Evolutionary conservation across 2,329 filamentous ascomycete genomes (phyloP), one percentile per base, ranked within the genome.

Genomic region (Aspergillus ibericus): DNA sequence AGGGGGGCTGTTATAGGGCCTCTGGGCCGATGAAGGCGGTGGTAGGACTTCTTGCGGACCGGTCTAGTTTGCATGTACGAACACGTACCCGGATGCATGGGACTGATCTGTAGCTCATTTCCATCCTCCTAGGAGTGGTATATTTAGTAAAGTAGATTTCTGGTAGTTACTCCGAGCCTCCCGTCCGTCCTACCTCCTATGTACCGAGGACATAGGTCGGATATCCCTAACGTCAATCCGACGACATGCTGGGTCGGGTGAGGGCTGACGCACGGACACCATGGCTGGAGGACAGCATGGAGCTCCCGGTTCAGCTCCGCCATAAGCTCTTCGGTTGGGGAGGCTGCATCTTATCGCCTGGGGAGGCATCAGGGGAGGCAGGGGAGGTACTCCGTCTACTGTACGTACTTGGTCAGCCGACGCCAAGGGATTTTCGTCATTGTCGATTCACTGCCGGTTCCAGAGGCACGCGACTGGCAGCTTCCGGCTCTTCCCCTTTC

Each of bases 401-500:
- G 29, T 9, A 9, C 10, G 29, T 10, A 32, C 29, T 32, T 10
- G 35, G 49, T 38, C 49, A 38, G 34, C 49, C 49, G 49, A 52
- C 49, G 44, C 44, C 44, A 48, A 48, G 44, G 18, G 27, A 29
- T 48, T 48, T 48, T 48, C 44, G 44, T 48, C 44, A 48, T 53
- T 40, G n/a, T 29, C 34, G 16, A 20, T 53, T 53, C 36, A 53
- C 5, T 53, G 18, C 50, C 34, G 35, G 13, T 25, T 27, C 38
- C 16, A 34, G 16, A 53, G 36, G 51, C 51, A 53, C 51, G 51
- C 51, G 51, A 53, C 51, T 25, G 49, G 49, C 20, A n/a, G 20
- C 32, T 20, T 10, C 49, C 34, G 38, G 38, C 38, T 42, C 38
- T 32, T 48, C 44, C 44, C 44, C 32, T 18, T 48, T 48, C 25